Base-by-base conservation (phyloP, 2,329 filamentous ascomycete species). In the Helminthosporium solani region DNA sequence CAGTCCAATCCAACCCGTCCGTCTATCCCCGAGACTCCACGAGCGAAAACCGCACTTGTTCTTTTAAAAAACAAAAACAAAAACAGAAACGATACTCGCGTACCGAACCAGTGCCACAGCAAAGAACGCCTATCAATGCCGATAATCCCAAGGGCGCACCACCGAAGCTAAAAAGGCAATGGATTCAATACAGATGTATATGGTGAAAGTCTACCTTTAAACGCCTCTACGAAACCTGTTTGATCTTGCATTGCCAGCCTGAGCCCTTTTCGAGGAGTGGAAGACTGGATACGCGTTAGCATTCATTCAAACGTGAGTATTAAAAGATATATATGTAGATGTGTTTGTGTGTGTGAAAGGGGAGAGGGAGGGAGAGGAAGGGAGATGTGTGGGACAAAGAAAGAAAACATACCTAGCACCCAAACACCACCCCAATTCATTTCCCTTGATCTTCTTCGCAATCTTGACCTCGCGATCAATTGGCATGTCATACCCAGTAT, bases 401-500 rank as follows among this genome's bases (percentile, higher is more conserved):
- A 38, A 20, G 11, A 20, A 46, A 35, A 65, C 85, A 75, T 77
- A 94, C 89, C 90, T 96, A 56, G 94, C 94, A 71, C 94, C 94
- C 65, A 99, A 78, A 75, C 92, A 97, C 94, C 94, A 99, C 31
- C 94, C 94, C 62, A 99, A 75, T 76, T 99, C 95, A 70, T 96
- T 96, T 46, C 85, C 85, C 76, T 95, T 92, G 67, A 99, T 95
- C 80, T 96, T 96, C 87, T 99, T 99, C 49, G 92, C 94, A 67
- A 96, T 95, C 79, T 88, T 92, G 56, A 99, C 90, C 73, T 99
- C 94, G 31, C 95, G 82, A 58, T 96, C 89, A 61, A 97, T 85
- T 3, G 92, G 92, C 90, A 99, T 96, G 58, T 97, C 94, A 64
- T 99, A 99, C 2, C 94, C 94, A 5, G 90, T 95, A 72, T 97